These are phyloP conservation scores for Moniliella sp. DNA, from an alignment of 1,284 basidiomycete genomes.

Conservation along the genomic window DNA sequence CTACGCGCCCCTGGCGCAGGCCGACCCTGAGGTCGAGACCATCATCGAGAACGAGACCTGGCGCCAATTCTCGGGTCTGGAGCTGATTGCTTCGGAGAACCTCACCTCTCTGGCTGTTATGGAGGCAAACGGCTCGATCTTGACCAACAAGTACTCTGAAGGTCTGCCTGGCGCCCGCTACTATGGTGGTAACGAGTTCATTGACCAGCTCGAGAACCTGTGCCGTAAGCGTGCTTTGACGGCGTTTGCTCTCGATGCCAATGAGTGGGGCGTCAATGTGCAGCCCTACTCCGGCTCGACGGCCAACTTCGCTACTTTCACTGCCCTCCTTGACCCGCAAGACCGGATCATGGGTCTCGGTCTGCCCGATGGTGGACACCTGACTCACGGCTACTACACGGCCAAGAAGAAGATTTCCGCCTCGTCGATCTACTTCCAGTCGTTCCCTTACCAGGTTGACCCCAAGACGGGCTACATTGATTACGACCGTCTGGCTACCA, in stretches of 20 bases:
- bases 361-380: slow-evolving; percentile 88
- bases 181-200: slow-evolving; percentile 69
- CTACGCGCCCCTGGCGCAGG: slow-evolving; percentile 65
- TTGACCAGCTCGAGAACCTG: slow-evolving; percentile 83
- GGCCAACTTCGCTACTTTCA: slow-evolving; percentile 78
- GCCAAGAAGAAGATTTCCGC: slow-evolving; percentile 99
- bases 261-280: slow-evolving; percentile 88
- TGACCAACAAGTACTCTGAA: slow-evolving; percentile 82
- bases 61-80: slow-evolving; percentile 82
- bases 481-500: slow-evolving; percentile 59
- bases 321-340: slow-evolving; percentile 85
- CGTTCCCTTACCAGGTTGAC: slow-evolving; percentile 70
- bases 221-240: slow-evolving; percentile 84
- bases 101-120: slow-evolving; percentile 40
- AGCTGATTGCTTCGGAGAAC: slow-evolving; percentile 75
- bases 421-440: slow-evolving; percentile 99
- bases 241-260: slow-evolving; percentile 84
- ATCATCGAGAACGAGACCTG: slow-evolving; percentile 98
- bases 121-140: slow-evolving; percentile 94
- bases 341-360: slow-evolving; percentile 98
- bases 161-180: slow-evolving; percentile 61
- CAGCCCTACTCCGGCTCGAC: slow-evolving; percentile 76
- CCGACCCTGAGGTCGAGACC: slow-evolving; percentile 80
- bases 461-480: slow-evolving; percentile 61
- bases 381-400: slow-evolving; percentile 95